Evolutionary conservation across 306 rosid species (phyloP).

Genomic region (Biancaea sappan): DNA sequence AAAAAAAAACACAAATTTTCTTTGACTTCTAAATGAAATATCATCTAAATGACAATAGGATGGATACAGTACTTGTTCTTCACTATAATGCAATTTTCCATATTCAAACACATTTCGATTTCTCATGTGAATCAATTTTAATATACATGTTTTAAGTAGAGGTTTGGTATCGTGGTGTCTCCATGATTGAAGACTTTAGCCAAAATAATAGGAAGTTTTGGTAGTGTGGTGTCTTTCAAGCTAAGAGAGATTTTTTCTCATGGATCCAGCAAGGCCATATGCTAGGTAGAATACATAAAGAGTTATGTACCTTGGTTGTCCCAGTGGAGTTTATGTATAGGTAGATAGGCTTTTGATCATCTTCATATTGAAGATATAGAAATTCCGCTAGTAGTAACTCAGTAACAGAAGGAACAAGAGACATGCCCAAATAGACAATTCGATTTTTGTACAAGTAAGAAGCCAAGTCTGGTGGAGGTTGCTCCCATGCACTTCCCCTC

Average conservation of each 20-base stretch:
- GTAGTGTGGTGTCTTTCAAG: neutral
- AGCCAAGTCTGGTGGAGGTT: slow-evolving; percentile 95
- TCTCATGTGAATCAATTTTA: neutral
- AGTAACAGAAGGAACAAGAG: slow-evolving; percentile 89
- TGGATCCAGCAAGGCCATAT: neutral
- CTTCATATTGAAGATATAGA: slow-evolving; percentile 88
- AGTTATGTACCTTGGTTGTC: slow-evolving; percentile 73
- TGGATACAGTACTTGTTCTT: neutral
- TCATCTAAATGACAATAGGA: neutral
- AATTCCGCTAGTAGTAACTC: slow-evolving; percentile 94
- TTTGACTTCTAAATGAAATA: neutral
- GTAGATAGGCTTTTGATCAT: slow-evolving; percentile 78
- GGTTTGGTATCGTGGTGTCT: slow-evolving; percentile 17
- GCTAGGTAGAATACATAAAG: slow-evolving; percentile 21
- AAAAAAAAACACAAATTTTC: neutral
- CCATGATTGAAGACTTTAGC: neutral
- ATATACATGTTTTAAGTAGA: neutral
- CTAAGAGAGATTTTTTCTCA: slow-evolving; percentile 8
- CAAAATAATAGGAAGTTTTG: neutral
- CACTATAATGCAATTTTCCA: neutral
- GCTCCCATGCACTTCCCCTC: slow-evolving; percentile 92
- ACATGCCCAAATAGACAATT: slow-evolving; percentile 93
- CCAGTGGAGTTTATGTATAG: slow-evolving; percentile 94
- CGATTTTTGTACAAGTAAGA: slow-evolving; percentile 91
- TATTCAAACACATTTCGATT: slow-evolving; percentile 2